phyloP scores from a whole-genome alignment of 2,329 filamentous ascomycete species.

The Cadophora gregata region DNA sequence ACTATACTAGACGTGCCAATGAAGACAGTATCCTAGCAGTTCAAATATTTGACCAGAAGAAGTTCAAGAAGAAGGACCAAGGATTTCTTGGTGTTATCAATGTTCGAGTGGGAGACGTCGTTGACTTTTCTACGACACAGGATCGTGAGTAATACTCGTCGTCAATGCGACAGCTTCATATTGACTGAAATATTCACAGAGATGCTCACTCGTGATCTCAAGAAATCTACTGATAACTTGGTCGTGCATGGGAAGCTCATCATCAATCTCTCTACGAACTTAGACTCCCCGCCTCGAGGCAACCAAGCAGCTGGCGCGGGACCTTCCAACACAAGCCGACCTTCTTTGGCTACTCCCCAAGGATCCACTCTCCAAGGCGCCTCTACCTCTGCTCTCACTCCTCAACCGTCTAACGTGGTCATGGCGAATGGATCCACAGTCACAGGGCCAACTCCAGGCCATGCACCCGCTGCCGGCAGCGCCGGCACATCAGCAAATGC shows the following conservation, averaged over 20 bases:
- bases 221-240: conserved; percentile 97
- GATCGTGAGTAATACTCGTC: conserved; percentile 72
- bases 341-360: conserved; percentile 43
- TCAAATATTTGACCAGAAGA: conserved; percentile 99
- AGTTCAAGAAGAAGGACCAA: conserved; percentile 99
- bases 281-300: conserved; percentile 69
- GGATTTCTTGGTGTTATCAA: conserved; percentile 98
- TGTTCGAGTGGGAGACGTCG: conserved; percentile 90
- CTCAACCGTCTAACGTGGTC: conserved; percentile 37
- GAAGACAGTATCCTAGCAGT: conserved; percentile 97
- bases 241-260: conserved; percentile 98
- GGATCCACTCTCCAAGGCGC: conserved; percentile 40
- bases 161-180: conserved; percentile 24
- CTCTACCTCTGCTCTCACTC: conserved; percentile 47
- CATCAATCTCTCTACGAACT: conserved; percentile 92
- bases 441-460: conserved; percentile 43
- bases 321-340: conserved; percentile 40
- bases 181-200: conserved; percentile 55
- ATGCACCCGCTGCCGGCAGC: conserved; percentile 44
- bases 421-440: conserved; percentile 43
- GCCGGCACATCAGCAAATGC: conserved; percentile 37
- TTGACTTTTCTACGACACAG: conserved; percentile 86
- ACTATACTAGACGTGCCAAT: conserved; percentile 74
- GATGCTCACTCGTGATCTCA: conserved; percentile 96
- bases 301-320: conserved; percentile 41